A percentile compares a stretch with the other conserved stretches of the same genome.
phyloP scores from a whole-genome alignment of 2,329 filamentous ascomycete genomes.

The Penicillium brasilianum region DNA sequence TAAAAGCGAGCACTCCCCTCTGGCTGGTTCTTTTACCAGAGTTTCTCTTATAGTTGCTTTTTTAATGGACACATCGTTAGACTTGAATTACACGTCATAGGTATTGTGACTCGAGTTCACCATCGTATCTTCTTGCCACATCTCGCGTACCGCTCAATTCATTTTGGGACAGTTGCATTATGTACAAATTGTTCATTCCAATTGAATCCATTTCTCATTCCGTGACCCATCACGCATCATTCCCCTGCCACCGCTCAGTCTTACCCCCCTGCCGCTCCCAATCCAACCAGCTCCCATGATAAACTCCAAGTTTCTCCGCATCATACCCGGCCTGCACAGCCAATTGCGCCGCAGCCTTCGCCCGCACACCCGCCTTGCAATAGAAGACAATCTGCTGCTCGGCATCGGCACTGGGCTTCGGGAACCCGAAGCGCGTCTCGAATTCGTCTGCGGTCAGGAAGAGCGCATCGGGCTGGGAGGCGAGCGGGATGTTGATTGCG shows the following conservation, averaged over 20 bases:
- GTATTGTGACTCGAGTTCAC: neutral
- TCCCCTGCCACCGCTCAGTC: slow-evolving; percentile 55
- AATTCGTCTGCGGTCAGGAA: slow-evolving; percentile 80
- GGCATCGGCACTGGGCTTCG: slow-evolving; percentile 65
- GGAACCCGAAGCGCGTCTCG: slow-evolving; percentile 78
- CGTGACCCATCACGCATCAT: slow-evolving; percentile 27
- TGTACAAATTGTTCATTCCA: neutral
- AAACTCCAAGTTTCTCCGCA: slow-evolving; percentile 62
- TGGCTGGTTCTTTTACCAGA: slow-evolving; percentile 30
- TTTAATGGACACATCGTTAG: slow-evolving; percentile 25
- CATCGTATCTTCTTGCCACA: neutral
- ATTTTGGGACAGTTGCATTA: neutral
- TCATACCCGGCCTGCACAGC: slow-evolving; percentile 78
- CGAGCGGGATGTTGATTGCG: slow-evolving; percentile 81
- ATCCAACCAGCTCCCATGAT: slow-evolving; percentile 66
- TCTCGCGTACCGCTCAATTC: neutral
- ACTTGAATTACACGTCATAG: slow-evolving; percentile 12
- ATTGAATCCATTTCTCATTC: neutral
- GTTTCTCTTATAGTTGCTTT: slow-evolving; percentile 27
- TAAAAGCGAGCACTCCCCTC: slow-evolving; percentile 15
- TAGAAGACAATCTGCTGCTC: slow-evolving; percentile 72
- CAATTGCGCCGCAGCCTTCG: slow-evolving; percentile 74
- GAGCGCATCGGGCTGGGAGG: slow-evolving; percentile 76
- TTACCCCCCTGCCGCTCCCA: slow-evolving; percentile 77
- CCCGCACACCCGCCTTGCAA: slow-evolving; percentile 89